Evolutionary conservation across 495 filamentous ascomycete genomes (phyloP), one percentile per base, ranked within the genome.

Genomic region (Hyphodiscus hymeniophilus): DNA sequence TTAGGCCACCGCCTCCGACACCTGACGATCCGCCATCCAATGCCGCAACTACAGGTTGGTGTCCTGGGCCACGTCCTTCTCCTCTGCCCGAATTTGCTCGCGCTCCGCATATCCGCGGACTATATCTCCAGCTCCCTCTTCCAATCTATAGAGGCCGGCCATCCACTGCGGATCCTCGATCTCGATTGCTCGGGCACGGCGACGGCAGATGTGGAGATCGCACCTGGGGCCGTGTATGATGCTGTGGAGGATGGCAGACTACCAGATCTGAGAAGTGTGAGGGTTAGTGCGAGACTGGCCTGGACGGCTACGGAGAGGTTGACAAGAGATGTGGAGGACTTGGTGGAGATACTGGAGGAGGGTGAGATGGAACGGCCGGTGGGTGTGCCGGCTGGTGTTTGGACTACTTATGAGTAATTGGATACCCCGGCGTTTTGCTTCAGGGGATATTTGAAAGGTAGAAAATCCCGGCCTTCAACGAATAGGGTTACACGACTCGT

Each of bases 101-200:
- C 60, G n/a, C 58, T 71, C 12, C 50, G 60, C 2, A 50, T 70
- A 1, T 58, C 63, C 0, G 64, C 65, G 10, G 67, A 71, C 32
- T 71, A 65, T 31, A 62, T 71, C 12, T 64, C 58, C 7, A 39
- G 49, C 2, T 47, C 52, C 7, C 56, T 68, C 46, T 67, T 70
- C 35, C 52, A 60, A 13, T 50, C 55, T 10, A 48, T 57, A 3
- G 58, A 55, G 1, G 17, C 32, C 2, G 33, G 40, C 1, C 66
- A 68, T 48, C 64, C 67, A 3, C 52, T 71, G 13, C 47, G 53
- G 11, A 53, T 60, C 16, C 55, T 71, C 1, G 57, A 65, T 42
- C 47, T 71, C 0, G 67, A 69, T 11, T 58, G 57, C 21, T 60
- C 56, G 13, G 57, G 60, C 4, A 59, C 57, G 24, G 38, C 57